Base-by-base conservation (phyloP, 169 alveolate species). In the Cryptosporidium sp. region DNA sequence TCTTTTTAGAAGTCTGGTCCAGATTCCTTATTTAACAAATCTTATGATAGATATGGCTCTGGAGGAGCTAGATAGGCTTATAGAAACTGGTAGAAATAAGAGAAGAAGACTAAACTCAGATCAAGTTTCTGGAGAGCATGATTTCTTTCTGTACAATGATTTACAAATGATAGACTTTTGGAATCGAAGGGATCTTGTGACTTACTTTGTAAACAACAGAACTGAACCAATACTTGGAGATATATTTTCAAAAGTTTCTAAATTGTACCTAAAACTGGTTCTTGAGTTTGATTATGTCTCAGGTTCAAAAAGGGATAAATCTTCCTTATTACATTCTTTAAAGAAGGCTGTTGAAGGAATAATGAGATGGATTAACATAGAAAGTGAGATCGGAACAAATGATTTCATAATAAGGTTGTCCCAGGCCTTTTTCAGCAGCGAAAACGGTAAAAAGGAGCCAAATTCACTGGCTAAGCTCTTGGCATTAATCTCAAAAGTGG, bases 271-370 rank as follows among this genome's bases (percentile, higher is more conserved):
- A 8, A 55, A 73, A n/a, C 21, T 73, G 7, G 18, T 50, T 6
- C 55, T 73, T 59, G 23, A 55, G 7, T 1, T 7, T 55, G 69
- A 73, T 33, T n/a, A 26, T 23, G 29, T 14, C n/a, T 26, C 23
- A 12, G 39, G 35, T 3, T 59, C n/a, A 37, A 35, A 35, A 16
- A 10, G 18, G 14, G 50, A 5, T n/a, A 23, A 65, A 3, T 8
- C 4, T 9, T 29, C 33, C 3, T 0, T 2, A 23, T 5, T 16
- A 23, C n/a, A 33, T 21, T 1, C 10, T 9, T 7, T 52, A 10
- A 71, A 51, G 10, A 73, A 73, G 31, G 41, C 71, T 10, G 12
- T 41, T 1, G 68, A 52, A n/a, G 86, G 86, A 37, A 37, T 73
- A 3, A 31, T 59, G 29, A 52, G 23, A 5, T 73, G 86, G 86